Evolutionary conservation across 2,329 filamentous ascomycete genomes (phyloP), one percentile per base, ranked within the genome.

Genomic region (Diplodia scrobiculata): DNA sequence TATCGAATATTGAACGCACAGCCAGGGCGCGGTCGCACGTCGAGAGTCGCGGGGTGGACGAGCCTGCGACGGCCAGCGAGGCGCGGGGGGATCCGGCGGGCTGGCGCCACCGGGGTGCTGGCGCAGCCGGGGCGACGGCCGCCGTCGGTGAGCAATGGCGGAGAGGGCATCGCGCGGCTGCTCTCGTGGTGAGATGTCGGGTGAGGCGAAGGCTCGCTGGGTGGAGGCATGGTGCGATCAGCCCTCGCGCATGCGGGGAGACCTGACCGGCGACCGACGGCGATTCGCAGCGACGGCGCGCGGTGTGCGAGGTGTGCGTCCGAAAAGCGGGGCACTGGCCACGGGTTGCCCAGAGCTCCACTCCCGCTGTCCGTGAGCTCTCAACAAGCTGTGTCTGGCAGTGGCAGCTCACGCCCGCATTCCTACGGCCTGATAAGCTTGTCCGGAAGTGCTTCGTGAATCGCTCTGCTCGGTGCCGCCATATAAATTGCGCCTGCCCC

Each of bases 361-460:
- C 54, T 58, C 54, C 54, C 54, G 54, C 54, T n/a, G 55, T 50
- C 41, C 58, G 58, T 62, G 41, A 48, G 58, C 45, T 36, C 58
- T 50, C 58, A 62, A 62, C 58, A 62, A 62, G 58, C 55, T 60
- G 55, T 60, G 55, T 41, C 55, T 60, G 55, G 55, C 29, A 32
- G 29, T 25, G 25, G 25, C 38, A 47, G 38, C 29, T 25, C 21
- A 58, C 36, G 19, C 41, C 41, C 34, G 27, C 41, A 62, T 50
- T 36, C 58, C 58, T 19, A 17, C 7, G 14, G 41, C n/a, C 45
- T 21, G 58, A 48, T 62, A 50, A 62, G 41, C 45, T 25, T 47
- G 55, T 34, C 27, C 38, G 55, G 25, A 10, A 27, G 55, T 32
- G 55, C 55, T 48, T 48, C 55, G 55, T 60, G 55, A 48, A 47